These are phyloP conservation scores for Phylloboletellus chloephorus DNA, from an alignment of 1,284 basidiomycete genomes.

Conservation along the genomic window DNA sequence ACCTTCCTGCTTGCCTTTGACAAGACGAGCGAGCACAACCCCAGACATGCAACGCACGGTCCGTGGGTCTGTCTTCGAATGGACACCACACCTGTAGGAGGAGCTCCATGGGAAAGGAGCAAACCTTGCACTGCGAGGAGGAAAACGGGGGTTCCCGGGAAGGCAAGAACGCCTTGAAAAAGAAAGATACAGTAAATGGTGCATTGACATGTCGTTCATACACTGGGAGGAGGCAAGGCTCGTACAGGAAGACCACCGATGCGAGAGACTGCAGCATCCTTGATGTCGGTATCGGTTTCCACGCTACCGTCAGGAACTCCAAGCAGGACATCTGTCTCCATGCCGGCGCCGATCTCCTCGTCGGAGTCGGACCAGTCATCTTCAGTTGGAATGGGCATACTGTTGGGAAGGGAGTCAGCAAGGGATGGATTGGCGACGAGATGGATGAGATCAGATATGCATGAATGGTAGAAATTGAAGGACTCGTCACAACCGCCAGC, in stretches of 20 bases:
- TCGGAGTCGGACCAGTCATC: slow-evolving; percentile 78
- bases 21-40: slow-evolving; percentile 63
- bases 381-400: slow-evolving; percentile 37
- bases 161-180: slow-evolving; percentile 52
- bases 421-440: slow-evolving; percentile 14
- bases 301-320: slow-evolving; percentile 72
- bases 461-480: slow-evolving; percentile 76
- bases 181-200: slow-evolving; percentile 28
- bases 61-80: slow-evolving; percentile 74
- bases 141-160: slow-evolving; percentile 49
- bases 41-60: slow-evolving; percentile 77
- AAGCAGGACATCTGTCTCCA: slow-evolving; percentile 67
- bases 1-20: slow-evolving; percentile 70
- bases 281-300: slow-evolving; percentile 48
- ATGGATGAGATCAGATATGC: slow-evolving; percentile 62
- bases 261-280: slow-evolving; percentile 75
- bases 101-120: slow-evolving; percentile 67
- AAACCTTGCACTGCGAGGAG: slow-evolving; percentile 63
- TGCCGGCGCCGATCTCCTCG: slow-evolving; percentile 47
- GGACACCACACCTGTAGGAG: slow-evolving; percentile 84
- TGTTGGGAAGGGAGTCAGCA: slow-evolving; percentile 19
- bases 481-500: slow-evolving; percentile 57
- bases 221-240: slow-evolving; percentile 40
- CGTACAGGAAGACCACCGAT: slow-evolving; percentile 84
- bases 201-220: slow-evolving; percentile 29